phyloP scores from a whole-genome alignment of 2,329 filamentous ascomycete genomes.

The Ascochyta lentis region DNA sequence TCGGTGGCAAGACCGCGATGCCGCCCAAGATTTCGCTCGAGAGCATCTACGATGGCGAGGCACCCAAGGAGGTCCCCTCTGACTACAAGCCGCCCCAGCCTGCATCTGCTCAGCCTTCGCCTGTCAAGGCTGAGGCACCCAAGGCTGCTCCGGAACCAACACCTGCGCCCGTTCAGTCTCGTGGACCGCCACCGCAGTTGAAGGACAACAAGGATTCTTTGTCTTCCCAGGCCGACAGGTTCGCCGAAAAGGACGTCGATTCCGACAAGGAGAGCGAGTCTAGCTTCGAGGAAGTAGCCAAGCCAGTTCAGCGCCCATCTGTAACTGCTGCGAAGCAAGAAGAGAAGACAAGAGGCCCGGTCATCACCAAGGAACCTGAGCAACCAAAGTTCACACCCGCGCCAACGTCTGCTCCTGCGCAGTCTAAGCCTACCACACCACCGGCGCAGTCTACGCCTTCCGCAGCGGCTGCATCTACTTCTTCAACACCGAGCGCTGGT shows the following conservation, averaged over 20 bases:
- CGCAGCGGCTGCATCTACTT: constrained; percentile 47
- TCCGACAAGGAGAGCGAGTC: constrained; percentile 70
- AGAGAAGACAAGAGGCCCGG: constrained; percentile 47
- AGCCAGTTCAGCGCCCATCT: constrained; percentile 69
- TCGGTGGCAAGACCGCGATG: constrained; percentile 80
- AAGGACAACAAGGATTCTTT: constrained; percentile 89
- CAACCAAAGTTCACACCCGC: constrained; percentile 54
- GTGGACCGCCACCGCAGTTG: constrained; percentile 70
- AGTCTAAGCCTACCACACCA: constrained; percentile 46
- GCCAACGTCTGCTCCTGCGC: constrained; percentile 40
- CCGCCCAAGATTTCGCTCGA: constrained; percentile 94
- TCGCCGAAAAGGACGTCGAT: constrained; percentile 76
- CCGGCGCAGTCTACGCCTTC: constrained; percentile 49
- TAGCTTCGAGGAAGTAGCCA: constrained; percentile 85
- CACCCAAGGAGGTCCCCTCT: constrained; percentile 75
- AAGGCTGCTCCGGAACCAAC: constrained; percentile 56
- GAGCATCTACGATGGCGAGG: constrained; percentile 85
- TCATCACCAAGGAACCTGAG: constrained; percentile 51
- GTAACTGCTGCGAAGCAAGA: constrained; percentile 47
- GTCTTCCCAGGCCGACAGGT: constrained; percentile 83
- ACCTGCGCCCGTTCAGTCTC: constrained; percentile 55
- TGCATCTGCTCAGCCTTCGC: constrained; percentile 45
- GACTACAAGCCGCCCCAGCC: constrained; percentile 67
- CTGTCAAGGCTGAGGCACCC: constrained; percentile 61
- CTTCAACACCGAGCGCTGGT: constrained; percentile 49